Conservation (phyloP, 1,284 basidiomycete genomes). For the Cryptococcus floricola region DNA sequence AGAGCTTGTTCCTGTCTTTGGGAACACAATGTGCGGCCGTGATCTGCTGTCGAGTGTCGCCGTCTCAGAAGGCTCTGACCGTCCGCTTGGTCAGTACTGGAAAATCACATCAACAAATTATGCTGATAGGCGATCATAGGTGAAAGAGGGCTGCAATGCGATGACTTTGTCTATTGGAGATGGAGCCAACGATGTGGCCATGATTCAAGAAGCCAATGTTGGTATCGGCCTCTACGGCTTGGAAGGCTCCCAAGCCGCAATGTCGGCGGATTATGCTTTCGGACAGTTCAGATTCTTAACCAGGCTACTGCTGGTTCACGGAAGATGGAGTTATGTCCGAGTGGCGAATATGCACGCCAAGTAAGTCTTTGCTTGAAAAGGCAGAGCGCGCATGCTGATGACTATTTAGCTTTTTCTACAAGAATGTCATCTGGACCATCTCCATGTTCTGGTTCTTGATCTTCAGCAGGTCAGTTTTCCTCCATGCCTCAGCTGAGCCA, state of each 20-base stretch:
- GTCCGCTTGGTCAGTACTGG: conserved; percentile 71
- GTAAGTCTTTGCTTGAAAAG: conserved; percentile 21
- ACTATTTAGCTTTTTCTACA: conserved; percentile 79
- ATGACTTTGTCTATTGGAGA: conserved; percentile 98
- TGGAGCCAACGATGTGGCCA: conserved; percentile 55
- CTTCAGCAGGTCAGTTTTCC: conserved; percentile 64
- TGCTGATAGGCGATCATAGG: conserved; percentile 51
- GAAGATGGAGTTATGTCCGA: conserved; percentile 92
- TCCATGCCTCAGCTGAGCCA: neutral
- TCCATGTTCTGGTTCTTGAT: conserved; percentile 92
- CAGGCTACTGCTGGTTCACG: conserved; percentile 87
- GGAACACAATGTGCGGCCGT: conserved; percentile 96
- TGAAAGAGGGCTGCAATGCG: conserved; percentile 90
- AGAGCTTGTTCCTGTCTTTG: conserved; percentile 80
- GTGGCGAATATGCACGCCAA: conserved; percentile 96
- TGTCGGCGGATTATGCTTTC: conserved; percentile 98
- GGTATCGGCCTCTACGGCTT: conserved; percentile 91
- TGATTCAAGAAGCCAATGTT: conserved; percentile 94
- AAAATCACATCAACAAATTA: neutral
- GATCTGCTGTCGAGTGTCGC: conserved; percentile 93
- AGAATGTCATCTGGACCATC: conserved; percentile 59
- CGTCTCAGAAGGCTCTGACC: conserved; percentile 91
- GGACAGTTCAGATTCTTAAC: conserved; percentile 95
- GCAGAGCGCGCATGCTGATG: neutral
- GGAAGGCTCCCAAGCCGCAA: conserved; percentile 95